Base-by-base conservation (phyloP, 345 rosid genomes). In the Streptanthus diversifolius region DNA sequence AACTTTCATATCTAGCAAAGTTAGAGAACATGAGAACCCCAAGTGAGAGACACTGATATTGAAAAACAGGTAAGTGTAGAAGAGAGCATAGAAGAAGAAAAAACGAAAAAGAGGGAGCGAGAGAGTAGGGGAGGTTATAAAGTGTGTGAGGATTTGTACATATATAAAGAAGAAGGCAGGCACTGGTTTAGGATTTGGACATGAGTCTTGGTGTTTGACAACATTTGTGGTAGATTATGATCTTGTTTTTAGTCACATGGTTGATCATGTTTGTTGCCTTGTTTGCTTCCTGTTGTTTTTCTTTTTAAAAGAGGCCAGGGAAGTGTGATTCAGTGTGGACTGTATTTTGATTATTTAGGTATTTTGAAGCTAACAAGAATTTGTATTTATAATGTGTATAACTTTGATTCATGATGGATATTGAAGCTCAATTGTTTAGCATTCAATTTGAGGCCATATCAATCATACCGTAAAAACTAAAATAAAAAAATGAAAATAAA, bases 21-120 rank as follows among this genome's bases (percentile, higher is more conserved):
- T 84, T 87, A 74, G 95, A 91, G 86, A 86, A 80, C 78, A 74
- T 87, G 79, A 81, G 84, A 79, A 89, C 85, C 57, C 91, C 97
- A 0, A 83, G 83, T 6, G 84, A 85, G 17, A 82, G 91, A 60
- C 83, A 86, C 54, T 86, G 75, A 80, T 39, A 48, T 37, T 70
- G 52, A 25, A 22, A 25, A 55, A 32, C 55, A 67, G 14, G 55
- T 39, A 45, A 37, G 63, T 52, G 43, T 61, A 51, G 73, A 75
- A 25, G 17, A 66, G 40, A 53, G 22, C 39, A 39, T 49, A 49
- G 24, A 49, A 39, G 56, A 61, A 69, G 41, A 68, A 14, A 5
- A 30, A 5, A 30, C 33, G 2, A 39, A 39, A 13, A 5, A 37
- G 64, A 59, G 11, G 9, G 67, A 51, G n/a, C 14, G 51, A 63